phyloP scores from a whole-genome alignment of 441 rosid species.

The Brassica balearica region DNA sequence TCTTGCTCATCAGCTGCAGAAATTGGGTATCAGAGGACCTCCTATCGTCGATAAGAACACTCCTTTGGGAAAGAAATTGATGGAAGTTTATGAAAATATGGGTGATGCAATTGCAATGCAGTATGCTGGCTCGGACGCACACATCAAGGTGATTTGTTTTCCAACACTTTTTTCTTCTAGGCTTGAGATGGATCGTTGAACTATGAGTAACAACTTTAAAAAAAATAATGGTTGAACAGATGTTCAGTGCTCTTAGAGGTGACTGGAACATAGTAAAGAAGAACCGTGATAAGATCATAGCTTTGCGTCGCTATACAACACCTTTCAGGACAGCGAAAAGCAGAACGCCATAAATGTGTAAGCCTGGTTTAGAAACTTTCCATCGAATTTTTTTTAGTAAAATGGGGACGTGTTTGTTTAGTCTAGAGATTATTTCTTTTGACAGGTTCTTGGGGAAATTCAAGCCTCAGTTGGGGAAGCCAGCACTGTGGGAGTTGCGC shows the following conservation, averaged over 20 bases:
- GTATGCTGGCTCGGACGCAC: slow-evolving; percentile 86
- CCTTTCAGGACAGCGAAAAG: slow-evolving; percentile 64
- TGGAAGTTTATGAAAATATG: slow-evolving; percentile 63
- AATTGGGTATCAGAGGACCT: slow-evolving; percentile 56
- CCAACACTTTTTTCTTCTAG: slow-evolving; percentile 12
- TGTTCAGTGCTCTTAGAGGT: slow-evolving; percentile 72
- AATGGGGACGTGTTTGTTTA: not conserved
- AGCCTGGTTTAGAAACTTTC: slow-evolving; percentile 25
- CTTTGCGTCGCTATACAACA: slow-evolving; percentile 66
- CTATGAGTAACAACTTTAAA: slow-evolving; percentile 2
- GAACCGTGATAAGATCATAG: slow-evolving; percentile 68
- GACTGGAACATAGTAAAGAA: slow-evolving; percentile 67
- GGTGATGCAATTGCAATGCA: slow-evolving; percentile 76
- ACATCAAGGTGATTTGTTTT: slow-evolving; percentile 59
- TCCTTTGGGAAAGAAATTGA: slow-evolving; percentile 61
- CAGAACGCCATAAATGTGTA: slow-evolving; percentile 82
- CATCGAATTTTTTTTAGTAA: not conserved
- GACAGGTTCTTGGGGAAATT: slow-evolving; percentile 94
- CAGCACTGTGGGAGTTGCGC: slow-evolving; percentile 90
- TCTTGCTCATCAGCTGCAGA: slow-evolving; percentile 60
- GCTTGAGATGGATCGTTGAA: slow-evolving; percentile 21
- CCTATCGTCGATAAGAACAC: slow-evolving; percentile 55
- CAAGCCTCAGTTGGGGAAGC: slow-evolving; percentile 82
- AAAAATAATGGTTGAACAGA: slow-evolving; percentile 47
- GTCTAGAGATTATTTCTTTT: slow-evolving; percentile 30